Percentiles rank a stretch among this genome's conserved stretches.
phyloP scores from a whole-genome alignment of 106 monocot genomes.

The Vanilla planifolia region DNA sequence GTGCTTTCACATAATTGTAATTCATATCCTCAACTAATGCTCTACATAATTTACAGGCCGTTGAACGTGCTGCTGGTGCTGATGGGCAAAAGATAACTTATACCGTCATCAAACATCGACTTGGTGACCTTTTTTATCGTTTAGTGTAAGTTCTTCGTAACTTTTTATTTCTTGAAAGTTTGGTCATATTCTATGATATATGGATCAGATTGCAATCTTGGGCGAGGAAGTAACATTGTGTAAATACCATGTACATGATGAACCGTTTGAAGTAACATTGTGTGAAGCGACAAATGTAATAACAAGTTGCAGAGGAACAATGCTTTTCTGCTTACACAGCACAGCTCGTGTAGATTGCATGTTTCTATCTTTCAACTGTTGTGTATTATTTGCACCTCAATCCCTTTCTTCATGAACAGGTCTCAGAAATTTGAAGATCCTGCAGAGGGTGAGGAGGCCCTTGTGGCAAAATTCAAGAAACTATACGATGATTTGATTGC shows the following conservation, averaged over 20 bases:
- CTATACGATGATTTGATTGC: conserved; percentile 73
- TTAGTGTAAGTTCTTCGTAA: conserved; percentile 93
- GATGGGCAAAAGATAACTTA: conserved; percentile 97
- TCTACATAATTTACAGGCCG: conserved; percentile 36
- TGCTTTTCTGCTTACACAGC: too few relatives aligned
- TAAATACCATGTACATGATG: too few relatives aligned
- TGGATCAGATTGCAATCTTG: too few relatives aligned
- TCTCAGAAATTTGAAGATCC: conserved; percentile 99
- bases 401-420: conserved; percentile 21
- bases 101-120: conserved; percentile 78
- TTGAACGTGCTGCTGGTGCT: conserved; percentile 76
- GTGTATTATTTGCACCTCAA: not conserved
- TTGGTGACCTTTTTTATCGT: conserved; percentile 97
- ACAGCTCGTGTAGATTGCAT: too few relatives aligned
- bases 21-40: not conserved
- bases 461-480: conserved; percentile 84
- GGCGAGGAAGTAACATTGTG: too few relatives aligned
- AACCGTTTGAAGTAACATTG: too few relatives aligned
- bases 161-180: too few relatives aligned
- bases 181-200: too few relatives aligned
- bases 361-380: not conserved
- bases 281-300: too few relatives aligned
- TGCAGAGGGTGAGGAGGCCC: conserved; percentile 92
- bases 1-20: not conserved
- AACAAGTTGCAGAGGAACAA: too few relatives aligned